Base-by-base conservation (phyloP, 2,329 filamentous ascomycete genomes). In the Ambrosiella xylebori region DNA sequence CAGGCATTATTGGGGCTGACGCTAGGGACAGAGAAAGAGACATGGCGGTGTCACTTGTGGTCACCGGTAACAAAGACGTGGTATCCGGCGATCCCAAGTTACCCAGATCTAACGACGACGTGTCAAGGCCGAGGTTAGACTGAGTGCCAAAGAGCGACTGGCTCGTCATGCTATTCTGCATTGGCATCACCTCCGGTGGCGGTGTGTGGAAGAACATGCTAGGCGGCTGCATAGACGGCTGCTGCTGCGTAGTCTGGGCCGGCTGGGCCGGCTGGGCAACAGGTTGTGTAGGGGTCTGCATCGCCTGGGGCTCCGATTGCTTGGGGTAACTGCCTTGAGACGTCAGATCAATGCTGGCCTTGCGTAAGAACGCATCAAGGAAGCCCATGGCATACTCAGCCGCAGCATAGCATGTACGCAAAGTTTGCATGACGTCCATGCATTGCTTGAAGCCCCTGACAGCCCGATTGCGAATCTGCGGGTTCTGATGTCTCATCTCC, bases 371-470 rank as follows among this genome's bases (percentile, higher is more conserved):
- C 1, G 89, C 88, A 67, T 95, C 88, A n/a, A 96, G 76, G 73
- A 96, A 96, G 1, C 87, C 87, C 0, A 87, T 91, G n/a, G 88
- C 89, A 65, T 93, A 95, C 69, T 96, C 90, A n/a, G 91, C 91
- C 0, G 90, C 89, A 0, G 89, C 84, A 66, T 97, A 96, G 37
- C 89, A 87, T 66, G 95, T 88, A 41, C 89, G 82, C 15, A 97
- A 76, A 62, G 84, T 85, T 67, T 89, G 84, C 75, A 96, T 86
- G 60, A 95, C 88, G 52, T 84, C 80, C 88, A 96, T 95, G 71
- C 91, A 96, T 67, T 89, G 85, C 64, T 85, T 85, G 73, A 95
- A 95, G 17, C 88, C 87, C 59, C 84, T 80, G 27, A 89, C 78
- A 52, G 87, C 89, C 47, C 80, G 76, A 61, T 86, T 79, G 15